A percentile compares a stretch with the other conserved stretches of the same genome.
Conservation (phyloP, 2,329 filamentous ascomycete species). For the Sporothrix sp. region DNA sequence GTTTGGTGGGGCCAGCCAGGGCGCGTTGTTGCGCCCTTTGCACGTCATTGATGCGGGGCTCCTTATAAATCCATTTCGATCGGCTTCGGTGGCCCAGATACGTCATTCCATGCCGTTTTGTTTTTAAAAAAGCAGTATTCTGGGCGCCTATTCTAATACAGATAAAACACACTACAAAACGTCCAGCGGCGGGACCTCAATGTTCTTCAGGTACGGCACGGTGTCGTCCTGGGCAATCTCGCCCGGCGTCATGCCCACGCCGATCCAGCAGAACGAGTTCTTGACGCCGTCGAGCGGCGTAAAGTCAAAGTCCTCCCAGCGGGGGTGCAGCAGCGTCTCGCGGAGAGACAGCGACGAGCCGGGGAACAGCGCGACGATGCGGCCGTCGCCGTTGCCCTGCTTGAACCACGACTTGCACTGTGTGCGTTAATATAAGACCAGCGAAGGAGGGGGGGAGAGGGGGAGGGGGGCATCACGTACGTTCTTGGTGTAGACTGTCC, state of each 20-base stretch:
- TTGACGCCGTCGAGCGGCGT: background rate
- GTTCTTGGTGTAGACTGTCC: constrained; percentile 6
- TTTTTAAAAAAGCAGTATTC: no score
- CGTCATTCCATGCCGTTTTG: no score
- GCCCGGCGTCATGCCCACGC: constrained; percentile 2
- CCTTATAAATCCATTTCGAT: no score
- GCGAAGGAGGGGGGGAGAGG: no score
- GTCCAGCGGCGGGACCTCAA: constrained; percentile 8
- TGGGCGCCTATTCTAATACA: no score
- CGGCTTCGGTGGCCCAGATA: no score
- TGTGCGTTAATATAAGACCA: no score
- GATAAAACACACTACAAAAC: no score
- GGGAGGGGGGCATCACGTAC: no score
- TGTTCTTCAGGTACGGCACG: constrained; percentile 2
- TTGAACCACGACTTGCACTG: constrained; percentile 12
- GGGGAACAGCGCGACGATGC: constrained; percentile 7
- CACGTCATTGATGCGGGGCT: no score
- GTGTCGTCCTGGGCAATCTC: constrained; percentile 6
- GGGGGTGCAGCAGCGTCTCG: constrained; percentile 6
- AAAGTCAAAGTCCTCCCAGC: constrained; percentile 12
- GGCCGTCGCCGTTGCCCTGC: background rate
- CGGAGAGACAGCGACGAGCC: constrained; percentile 7
- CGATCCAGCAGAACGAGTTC: constrained; percentile 9
- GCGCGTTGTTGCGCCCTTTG: no score
- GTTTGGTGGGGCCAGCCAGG: no score